Conservation (phyloP, 176 grass and related monocot genomes). For the Paspalum vaginatum region DNA sequence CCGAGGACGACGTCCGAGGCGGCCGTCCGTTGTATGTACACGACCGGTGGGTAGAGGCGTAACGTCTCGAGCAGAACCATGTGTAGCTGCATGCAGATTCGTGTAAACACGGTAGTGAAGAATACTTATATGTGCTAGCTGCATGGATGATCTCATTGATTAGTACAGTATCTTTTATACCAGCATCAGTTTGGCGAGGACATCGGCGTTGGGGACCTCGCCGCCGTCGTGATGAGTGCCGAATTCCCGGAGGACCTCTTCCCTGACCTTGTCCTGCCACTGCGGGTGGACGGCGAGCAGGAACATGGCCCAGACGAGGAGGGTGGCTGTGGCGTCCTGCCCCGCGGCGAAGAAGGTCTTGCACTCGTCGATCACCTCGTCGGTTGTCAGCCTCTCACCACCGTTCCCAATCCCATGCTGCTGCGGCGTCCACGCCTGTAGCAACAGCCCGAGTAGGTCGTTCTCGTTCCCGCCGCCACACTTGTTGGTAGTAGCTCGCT, state of each 20-base stretch:
- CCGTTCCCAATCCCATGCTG: too few species aligned
- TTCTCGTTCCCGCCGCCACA: constrained; percentile 18
- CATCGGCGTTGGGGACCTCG: not conserved
- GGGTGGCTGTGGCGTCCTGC: constrained; percentile 39
- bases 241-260: constrained; percentile 46
- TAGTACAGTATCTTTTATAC: too few species aligned
- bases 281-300: constrained; percentile 34
- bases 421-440: constrained; percentile 14
- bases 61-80: constrained; percentile 32
- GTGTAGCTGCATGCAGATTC: not conserved
- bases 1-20: constrained; percentile 3
- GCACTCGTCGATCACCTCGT: constrained; percentile 53
- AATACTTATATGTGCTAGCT: too few species aligned
- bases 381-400: constrained; percentile 17
- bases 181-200: constrained; percentile 43
- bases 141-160: too few species aligned
- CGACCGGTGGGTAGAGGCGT: constrained; percentile 35
- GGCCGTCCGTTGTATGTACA: constrained; percentile 18
- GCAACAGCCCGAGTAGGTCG: constrained; percentile 49
- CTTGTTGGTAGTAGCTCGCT: too few species aligned
- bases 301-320: constrained; percentile 52
- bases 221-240: not conserved
- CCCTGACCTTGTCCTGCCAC: constrained; percentile 56
- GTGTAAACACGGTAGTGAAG: too few species aligned
- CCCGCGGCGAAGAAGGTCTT: constrained; percentile 58